These are phyloP conservation scores for Fusarium pininemorale DNA, from an alignment of 2,329 filamentous ascomycete genomes.

Conservation along the genomic window DNA sequence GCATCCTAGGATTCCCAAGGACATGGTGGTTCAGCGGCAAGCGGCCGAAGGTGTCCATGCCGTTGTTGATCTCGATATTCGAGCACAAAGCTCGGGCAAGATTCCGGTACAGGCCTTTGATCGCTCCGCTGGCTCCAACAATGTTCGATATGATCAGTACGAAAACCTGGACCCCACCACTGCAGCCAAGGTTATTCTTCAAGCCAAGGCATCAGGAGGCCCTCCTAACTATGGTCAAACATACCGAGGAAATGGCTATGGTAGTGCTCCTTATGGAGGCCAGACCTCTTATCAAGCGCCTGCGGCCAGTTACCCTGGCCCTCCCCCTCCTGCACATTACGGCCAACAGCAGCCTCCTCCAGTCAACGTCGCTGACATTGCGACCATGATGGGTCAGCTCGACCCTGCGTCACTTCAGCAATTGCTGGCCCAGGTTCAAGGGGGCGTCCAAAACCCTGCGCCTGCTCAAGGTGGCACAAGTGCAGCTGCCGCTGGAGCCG, in stretches of 20 bases:
- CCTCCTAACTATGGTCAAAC: constrained; percentile 44
- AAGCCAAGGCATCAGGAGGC: constrained; percentile 65
- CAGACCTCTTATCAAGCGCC: constrained; percentile 43
- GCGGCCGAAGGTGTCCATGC: constrained; percentile 89
- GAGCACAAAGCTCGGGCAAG: constrained; percentile 74
- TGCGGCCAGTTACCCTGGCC: constrained; percentile 41
- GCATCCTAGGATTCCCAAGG: constrained; percentile 77
- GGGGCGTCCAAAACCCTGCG: constrained; percentile 24
- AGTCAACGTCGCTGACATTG: constrained; percentile 61
- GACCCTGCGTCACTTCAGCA: constrained; percentile 77
- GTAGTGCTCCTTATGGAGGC: constrained; percentile 46
- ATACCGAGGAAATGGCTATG: constrained; percentile 41
- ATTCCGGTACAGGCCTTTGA: constrained; percentile 89
- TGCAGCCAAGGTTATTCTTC: constrained; percentile 81
- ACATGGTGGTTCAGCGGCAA: constrained; percentile 83
- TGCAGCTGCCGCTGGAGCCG: constrained; percentile 38
- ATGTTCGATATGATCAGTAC: constrained; percentile 88
- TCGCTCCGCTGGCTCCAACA: constrained; percentile 75
- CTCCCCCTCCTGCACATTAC: constrained; percentile 46
- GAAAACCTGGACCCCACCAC: constrained; percentile 80
- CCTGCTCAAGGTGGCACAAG: constrained; percentile 28
- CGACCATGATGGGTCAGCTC: constrained; percentile 71
- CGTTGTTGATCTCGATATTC: constrained; percentile 78
- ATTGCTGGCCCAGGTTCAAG: constrained; percentile 68
- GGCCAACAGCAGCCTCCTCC: constrained; percentile 42